Evolutionary conservation across 345 rosid genomes (phyloP).

Genomic region (Combretum micranthum): DNA sequence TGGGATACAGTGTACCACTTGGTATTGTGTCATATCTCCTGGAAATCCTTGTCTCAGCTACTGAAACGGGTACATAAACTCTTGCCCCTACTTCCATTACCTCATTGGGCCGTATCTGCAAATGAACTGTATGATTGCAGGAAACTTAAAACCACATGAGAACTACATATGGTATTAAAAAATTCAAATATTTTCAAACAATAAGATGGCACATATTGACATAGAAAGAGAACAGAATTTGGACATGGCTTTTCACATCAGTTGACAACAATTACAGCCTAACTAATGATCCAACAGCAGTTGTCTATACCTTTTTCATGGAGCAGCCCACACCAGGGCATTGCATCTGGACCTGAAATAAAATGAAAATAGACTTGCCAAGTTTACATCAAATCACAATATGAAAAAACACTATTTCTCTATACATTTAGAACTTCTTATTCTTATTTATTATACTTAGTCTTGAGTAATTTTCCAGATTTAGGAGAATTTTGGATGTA

Average conservation of each 20-base stretch:
- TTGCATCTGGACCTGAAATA: conserved; percentile 53
- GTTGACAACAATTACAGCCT: too few species aligned
- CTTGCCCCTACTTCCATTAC: conserved; percentile 66
- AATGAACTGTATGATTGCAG: conserved; percentile 28
- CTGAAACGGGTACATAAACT: conserved; percentile 61
- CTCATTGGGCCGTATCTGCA: conserved; percentile 64
- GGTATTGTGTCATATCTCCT: conserved; percentile 84
- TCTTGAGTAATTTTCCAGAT: too few species aligned
- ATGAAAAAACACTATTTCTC: too few species aligned
- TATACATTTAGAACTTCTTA: too few species aligned
- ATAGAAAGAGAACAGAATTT: background rate
- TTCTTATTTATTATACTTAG: too few species aligned
- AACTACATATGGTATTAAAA: background rate
- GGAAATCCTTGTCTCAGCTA: conserved; percentile 62
- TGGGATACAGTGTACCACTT: conserved; percentile 80
- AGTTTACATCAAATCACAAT: too few species aligned
- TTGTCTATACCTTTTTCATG: conserved; percentile 45
- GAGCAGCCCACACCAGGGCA: conserved; percentile 18
- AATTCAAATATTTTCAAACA: background rate
- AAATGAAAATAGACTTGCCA: background rate
- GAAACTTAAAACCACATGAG: conserved; percentile 21
- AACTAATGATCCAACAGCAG: too few species aligned
- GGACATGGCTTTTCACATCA: background rate
- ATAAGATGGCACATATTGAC: too few species aligned
- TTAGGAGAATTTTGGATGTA: too few species aligned